Percentiles rank a stretch among this genome's conserved stretches.
Evolutionary conservation across 179 eudicot genomes (phyloP).

Genomic region (Actinidia arguta): DNA sequence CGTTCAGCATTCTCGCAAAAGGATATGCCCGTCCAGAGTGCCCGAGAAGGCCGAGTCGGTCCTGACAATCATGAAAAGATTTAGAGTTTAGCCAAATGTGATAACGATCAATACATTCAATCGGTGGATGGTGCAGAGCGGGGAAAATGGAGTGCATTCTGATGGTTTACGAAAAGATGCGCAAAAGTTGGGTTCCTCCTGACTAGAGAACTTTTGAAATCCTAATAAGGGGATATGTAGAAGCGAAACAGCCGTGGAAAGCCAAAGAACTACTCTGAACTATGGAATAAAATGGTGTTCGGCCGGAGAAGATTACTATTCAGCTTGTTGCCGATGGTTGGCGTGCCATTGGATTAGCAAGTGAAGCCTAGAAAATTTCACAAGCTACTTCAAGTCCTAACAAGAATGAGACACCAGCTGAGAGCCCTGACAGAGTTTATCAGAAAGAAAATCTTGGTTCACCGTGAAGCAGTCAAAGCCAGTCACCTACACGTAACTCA

Average conservation of each 20-base stretch:
- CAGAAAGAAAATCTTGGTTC: no score
- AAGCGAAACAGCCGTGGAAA: conserved; percentile 76
- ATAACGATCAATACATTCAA: conserved; percentile 80
- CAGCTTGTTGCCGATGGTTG: no score
- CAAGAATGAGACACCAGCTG: no score
- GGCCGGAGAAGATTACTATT: no score
- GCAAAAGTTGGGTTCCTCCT: conserved; percentile 52
- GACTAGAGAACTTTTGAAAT: conserved; percentile 79
- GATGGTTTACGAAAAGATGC: conserved; percentile 57
- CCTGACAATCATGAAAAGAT: conserved; percentile 49
- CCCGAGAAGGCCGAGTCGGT: conserved; percentile 78
- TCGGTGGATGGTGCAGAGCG: conserved; percentile 73
- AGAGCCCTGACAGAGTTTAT: no score
- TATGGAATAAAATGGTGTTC: no score
- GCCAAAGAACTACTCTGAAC: conserved; percentile 66
- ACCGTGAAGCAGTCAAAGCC: no score
- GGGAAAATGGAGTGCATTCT: conserved; percentile 67
- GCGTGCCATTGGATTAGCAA: no score
- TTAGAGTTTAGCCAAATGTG: conserved; percentile 55
- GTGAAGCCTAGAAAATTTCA: no score
- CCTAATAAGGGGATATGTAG: conserved; percentile 67
- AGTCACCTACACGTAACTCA: no score
- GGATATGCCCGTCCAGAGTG: conserved; percentile 62
- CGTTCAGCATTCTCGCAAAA: conserved; percentile 81
- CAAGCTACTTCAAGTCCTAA: no score